phyloP scores from a whole-genome alignment of 352 stramenopile genomes.

The Thalassiosira livingstoniorum region DNA sequence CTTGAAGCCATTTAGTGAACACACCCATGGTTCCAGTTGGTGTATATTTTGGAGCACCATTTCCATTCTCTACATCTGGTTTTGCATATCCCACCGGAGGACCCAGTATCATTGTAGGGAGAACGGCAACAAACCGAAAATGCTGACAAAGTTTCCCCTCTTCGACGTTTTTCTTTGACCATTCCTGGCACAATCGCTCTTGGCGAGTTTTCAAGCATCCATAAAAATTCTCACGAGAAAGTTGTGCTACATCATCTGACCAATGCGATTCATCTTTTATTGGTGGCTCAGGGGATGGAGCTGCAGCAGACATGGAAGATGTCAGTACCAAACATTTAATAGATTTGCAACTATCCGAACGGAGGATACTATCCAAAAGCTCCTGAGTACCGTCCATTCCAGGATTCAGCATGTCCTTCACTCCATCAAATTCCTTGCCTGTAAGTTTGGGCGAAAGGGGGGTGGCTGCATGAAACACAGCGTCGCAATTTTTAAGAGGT shows the following conservation, averaged over 20 bases:
- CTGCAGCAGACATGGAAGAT: constrained; percentile 66
- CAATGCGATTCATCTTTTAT: constrained; percentile 64
- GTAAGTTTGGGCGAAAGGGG: constrained; percentile 55
- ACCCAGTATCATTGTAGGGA: constrained; percentile 46
- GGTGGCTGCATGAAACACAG: constrained; percentile 68
- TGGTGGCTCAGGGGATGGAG: constrained; percentile 30
- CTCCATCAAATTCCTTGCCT: constrained; percentile 50
- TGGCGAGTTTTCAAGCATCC: constrained; percentile 47
- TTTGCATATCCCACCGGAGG: too few species aligned
- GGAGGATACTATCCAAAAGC: constrained; percentile 50
- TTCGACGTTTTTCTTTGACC: constrained; percentile 25
- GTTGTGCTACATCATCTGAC: constrained; percentile 54
- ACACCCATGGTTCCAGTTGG: constrained; percentile 73
- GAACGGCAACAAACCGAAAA: constrained; percentile 52
- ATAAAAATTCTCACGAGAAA: constrained; percentile 43
- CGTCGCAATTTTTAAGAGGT: constrained; percentile 45
- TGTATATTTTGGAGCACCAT: constrained; percentile 49
- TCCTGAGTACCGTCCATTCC: constrained; percentile 66
- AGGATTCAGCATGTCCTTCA: constrained; percentile 63
- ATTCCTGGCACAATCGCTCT: constrained; percentile 49
- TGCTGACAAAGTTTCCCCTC: constrained; percentile 1
- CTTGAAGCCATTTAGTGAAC: constrained; percentile 66
- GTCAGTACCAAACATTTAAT: constrained; percentile 76
- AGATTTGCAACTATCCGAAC: constrained; percentile 12
- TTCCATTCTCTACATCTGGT: constrained; percentile 28